Evolutionary conservation across 108 stramenopile species (phyloP), one percentile per base, ranked within the genome.

Genomic region (Cyclotella choctawhatcheeana): DNA sequence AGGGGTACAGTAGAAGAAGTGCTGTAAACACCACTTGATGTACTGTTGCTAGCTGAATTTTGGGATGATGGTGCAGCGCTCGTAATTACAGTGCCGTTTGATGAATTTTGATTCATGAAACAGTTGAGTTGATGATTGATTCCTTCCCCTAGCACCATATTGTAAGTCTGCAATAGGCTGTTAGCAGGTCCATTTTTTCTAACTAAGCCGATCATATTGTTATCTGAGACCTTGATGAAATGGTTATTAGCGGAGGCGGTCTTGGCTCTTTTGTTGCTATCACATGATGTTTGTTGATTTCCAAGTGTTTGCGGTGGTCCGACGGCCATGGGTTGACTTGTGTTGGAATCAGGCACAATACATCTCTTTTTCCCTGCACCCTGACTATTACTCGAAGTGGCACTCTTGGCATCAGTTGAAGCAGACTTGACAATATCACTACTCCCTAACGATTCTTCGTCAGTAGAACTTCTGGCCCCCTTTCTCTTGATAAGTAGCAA

Each of bases 401-500:
- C n/a, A 58, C 58, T 58, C 24, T 5, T 44, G 13, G 30, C 40
- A 27, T 56, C 37, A 33, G 45, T 47, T 31, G 44, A n/a, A 50
- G 33, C n/a, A 34, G 13, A 48, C 17, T 34, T 52, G 66, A 31
- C 47, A 22, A 4, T 51, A 16, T 37, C 27, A 31, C 68, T 61
- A n/a, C 33, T 45, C 6, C 4, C 44, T 2, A 18, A 26, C 6
- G 43, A 53, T 44, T 31, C 54, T 21, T 44, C 58, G 35, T 50
- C 66, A 18, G 20, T 21, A 16, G 6, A 52, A 13, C 3, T 34
- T 18, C 14, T 63, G 48, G 45, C 37, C 48, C 69, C 69, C 65
- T 77, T 79, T 22, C 77, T 56, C 53, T 91, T 96, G 54, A 96
- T 96, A 52, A 85, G 40, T n/a, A 96, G 70, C 47, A 96, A 80